These are phyloP conservation scores for Polymyxa betae DNA, from an alignment of 208 protist species.

Conservation along the genomic window DNA sequence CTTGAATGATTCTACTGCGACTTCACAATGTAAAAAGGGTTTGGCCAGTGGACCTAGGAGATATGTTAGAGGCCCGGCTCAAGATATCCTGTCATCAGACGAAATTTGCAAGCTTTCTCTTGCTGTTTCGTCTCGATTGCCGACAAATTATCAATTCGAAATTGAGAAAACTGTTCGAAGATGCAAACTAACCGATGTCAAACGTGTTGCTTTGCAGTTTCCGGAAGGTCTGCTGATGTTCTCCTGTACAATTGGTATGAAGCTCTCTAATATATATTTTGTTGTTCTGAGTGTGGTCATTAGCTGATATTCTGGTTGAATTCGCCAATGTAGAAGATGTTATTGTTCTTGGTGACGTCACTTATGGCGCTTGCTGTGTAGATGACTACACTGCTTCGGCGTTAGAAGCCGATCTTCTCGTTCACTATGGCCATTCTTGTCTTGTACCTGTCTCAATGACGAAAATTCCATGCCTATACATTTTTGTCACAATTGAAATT, in stretches of 20 bases:
- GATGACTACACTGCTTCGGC: constrained; percentile 94
- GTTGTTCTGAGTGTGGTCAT: background rate
- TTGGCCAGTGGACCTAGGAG: too few relatives aligned
- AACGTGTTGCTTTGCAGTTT: constrained; percentile 94
- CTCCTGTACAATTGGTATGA: constrained; percentile 92
- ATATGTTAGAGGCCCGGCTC: background rate
- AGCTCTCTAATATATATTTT: constrained; percentile 64
- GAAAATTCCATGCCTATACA: constrained; percentile 93
- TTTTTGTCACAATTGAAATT: constrained; percentile 98
- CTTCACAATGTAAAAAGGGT: too few relatives aligned
- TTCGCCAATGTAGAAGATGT: constrained; percentile 85
- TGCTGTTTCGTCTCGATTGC: constrained; percentile 72
- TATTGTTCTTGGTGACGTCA: constrained; percentile 96
- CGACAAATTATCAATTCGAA: constrained; percentile 97
- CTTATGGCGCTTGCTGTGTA: constrained; percentile 98
- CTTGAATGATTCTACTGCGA: too few relatives aligned
- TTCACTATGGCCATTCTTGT: constrained; percentile 98
- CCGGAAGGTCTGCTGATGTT: constrained; percentile 97
- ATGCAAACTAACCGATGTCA: constrained; percentile 81
- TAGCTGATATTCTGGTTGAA: constrained; percentile 41
- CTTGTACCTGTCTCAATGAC: constrained; percentile 72
- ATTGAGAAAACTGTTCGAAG: constrained; percentile 96
- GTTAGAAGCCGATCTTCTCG: constrained; percentile 93
- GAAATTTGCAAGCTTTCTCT: background rate
- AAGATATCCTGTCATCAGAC: background rate